Conservation (phyloP, 441 rosid genomes). For the Corymbia calophylla region DNA sequence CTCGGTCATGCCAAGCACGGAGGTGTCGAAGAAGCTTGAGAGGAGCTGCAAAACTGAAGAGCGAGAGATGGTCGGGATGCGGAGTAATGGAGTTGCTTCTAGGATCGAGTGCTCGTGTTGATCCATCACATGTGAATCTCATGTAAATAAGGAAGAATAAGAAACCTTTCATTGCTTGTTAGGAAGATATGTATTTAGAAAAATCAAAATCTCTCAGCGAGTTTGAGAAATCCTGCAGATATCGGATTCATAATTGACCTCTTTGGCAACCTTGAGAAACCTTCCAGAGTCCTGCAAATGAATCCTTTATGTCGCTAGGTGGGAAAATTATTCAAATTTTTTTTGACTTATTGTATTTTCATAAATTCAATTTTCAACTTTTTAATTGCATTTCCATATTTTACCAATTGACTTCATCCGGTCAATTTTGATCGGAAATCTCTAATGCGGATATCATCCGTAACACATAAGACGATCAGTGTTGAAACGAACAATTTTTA, state of each 20-base stretch:
- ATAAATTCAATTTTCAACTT: too few relatives aligned
- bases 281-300: not conserved
- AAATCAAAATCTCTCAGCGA: not conserved
- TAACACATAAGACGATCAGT: fast-evolving
- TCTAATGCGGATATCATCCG: fast-evolving
- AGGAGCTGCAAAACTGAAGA: not conserved
- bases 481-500: fast-evolving
- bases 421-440: fast-evolving
- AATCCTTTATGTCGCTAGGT: fast-evolving
- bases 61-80: not conserved
- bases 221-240: not conserved
- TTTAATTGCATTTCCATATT: too few relatives aligned
- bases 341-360: too few relatives aligned
- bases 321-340: not conserved
- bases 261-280: not conserved
- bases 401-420: fast-evolving
- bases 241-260: not conserved
- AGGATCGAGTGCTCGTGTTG: not conserved
- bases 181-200: not conserved
- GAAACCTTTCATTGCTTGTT: not conserved
- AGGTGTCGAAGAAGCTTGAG: not conserved
- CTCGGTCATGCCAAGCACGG: not conserved
- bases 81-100: not conserved
- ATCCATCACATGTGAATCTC: not conserved
- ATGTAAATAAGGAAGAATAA: not conserved